A percentile compares a stretch with the other conserved stretches of the same genome.
Evolutionary conservation across 2,329 filamentous ascomycete species (phyloP).

Genomic region (Ophiostoma pallidulum): DNA sequence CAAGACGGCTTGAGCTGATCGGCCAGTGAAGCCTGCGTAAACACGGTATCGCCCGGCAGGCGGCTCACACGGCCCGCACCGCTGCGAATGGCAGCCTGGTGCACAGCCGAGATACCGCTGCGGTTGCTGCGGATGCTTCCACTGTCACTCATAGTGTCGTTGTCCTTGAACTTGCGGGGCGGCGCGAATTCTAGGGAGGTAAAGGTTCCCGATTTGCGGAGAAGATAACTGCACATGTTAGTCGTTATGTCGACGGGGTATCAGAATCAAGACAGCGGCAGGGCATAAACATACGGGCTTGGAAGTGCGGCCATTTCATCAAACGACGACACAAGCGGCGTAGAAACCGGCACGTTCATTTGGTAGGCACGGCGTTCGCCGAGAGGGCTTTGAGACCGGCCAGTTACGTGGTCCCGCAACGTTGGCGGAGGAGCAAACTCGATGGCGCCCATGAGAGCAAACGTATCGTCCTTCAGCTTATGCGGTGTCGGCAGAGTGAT

Average conservation of each 20-base stretch:
- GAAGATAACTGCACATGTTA: slow-evolving; percentile 43
- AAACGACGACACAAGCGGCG: slow-evolving; percentile 73
- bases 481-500: slow-evolving; percentile 74
- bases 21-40: slow-evolving; percentile 59
- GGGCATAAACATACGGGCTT: slow-evolving; percentile 77
- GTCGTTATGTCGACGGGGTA: too few species aligned
- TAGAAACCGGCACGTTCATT: slow-evolving; percentile 60
- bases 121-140: slow-evolving; percentile 64
- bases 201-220: slow-evolving; percentile 71
- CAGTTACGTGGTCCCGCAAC: slow-evolving; percentile 58
- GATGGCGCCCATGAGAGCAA: slow-evolving; percentile 56
- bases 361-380: slow-evolving; percentile 64
- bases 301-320: slow-evolving; percentile 80
- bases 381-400: slow-evolving; percentile 55
- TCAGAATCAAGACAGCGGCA: not conserved
- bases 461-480: slow-evolving; percentile 71
- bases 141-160: slow-evolving; percentile 52
- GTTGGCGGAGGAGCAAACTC: slow-evolving; percentile 79
- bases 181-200: slow-evolving; percentile 74
- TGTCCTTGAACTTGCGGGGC: slow-evolving; percentile 61
- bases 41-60: slow-evolving; percentile 72
- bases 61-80: slow-evolving; percentile 83
- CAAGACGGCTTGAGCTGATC: slow-evolving; percentile 51
- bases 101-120: slow-evolving; percentile 63
- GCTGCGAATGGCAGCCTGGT: slow-evolving; percentile 62